These are phyloP conservation scores for Fusarium papillatum DNA, from an alignment of 2,329 filamentous ascomycete genomes.

Conservation along the genomic window DNA sequence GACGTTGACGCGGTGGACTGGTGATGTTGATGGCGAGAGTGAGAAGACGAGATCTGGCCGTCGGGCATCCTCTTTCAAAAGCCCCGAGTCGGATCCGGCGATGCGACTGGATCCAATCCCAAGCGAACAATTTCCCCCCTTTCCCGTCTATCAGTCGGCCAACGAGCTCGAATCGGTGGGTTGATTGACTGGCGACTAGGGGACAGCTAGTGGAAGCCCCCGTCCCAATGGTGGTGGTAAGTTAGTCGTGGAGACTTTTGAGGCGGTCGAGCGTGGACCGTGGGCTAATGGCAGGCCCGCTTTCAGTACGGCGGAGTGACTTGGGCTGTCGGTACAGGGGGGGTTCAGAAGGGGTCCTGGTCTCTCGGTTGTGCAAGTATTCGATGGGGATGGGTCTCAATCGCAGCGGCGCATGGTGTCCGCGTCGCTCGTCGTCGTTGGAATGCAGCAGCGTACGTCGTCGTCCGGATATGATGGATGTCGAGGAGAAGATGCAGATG, in stretches of 20 bases:
- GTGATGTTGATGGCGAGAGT: constrained; percentile 18
- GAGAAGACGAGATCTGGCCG: constrained; percentile 38
- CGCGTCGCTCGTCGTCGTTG: constrained; percentile 6
- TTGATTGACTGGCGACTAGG: constrained; percentile 36
- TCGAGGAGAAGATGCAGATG: constrained; percentile 14
- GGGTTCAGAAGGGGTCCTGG: constrained; percentile 7
- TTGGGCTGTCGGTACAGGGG: constrained; percentile 8
- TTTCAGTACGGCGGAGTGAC: constrained; percentile 30
- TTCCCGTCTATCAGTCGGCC: constrained; percentile 39
- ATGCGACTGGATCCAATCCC: constrained; percentile 37
- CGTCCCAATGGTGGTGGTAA: constrained; percentile 23
- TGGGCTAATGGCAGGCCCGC: constrained; percentile 37
- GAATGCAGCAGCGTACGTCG: constrained; percentile 12
- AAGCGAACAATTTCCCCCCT: constrained; percentile 44
- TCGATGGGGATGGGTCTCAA: constrained; percentile 3
- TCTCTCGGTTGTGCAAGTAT: background rate
- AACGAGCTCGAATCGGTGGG: constrained; percentile 30
- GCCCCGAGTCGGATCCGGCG: constrained; percentile 36
- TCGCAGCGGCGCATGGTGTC: constrained; percentile 15
- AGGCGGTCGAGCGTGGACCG: constrained; percentile 25
- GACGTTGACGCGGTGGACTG: constrained; percentile 37
- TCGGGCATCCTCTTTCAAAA: constrained; percentile 44
- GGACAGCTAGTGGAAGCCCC: constrained; percentile 40
- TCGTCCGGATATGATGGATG: background rate
- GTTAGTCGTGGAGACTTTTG: constrained; percentile 20